These are phyloP conservation scores for Dinochytrium kinnereticum DNA, from an alignment of 371 early-diverging fungal genomes.

Conservation along the genomic window DNA sequence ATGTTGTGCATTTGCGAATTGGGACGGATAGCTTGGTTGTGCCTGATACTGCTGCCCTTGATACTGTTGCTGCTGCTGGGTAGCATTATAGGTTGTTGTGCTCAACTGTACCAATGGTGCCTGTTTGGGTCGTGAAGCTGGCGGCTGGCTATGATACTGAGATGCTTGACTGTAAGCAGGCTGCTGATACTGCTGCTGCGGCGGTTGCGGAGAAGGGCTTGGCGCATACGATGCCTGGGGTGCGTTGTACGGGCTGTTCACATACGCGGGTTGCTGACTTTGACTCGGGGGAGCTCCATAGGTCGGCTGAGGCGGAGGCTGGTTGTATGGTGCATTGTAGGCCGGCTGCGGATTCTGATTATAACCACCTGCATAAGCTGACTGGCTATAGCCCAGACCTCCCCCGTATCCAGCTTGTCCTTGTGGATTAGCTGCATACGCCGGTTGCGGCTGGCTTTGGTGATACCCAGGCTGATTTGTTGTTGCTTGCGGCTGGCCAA, in stretches of 20 bases:
- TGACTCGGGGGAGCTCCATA: no score
- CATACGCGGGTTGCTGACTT: no score
- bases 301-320: no score
- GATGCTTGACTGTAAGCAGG: background rate
- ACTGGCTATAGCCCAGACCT: background rate
- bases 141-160: background rate
- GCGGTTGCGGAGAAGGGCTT: no score
- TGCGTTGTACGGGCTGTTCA: no score
- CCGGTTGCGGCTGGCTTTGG: background rate
- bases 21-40: background rate
- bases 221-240: background rate
- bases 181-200: no score
- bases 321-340: no score
- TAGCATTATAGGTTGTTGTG: background rate
- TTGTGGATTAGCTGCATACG: background rate
- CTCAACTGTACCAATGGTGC: background rate
- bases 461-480: background rate
- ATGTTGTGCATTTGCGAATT: no score
- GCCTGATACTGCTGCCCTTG: background rate
- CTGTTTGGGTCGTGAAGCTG: background rate
- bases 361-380: background rate
- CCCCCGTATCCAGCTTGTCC: background rate
- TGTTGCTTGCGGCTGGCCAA: background rate
- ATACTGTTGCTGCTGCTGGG: constrained; percentile 1
- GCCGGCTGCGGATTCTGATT: no score